Evolutionary conservation across 169 alveolate species (phyloP).

Genomic region (Cytauxzoon felis): DNA sequence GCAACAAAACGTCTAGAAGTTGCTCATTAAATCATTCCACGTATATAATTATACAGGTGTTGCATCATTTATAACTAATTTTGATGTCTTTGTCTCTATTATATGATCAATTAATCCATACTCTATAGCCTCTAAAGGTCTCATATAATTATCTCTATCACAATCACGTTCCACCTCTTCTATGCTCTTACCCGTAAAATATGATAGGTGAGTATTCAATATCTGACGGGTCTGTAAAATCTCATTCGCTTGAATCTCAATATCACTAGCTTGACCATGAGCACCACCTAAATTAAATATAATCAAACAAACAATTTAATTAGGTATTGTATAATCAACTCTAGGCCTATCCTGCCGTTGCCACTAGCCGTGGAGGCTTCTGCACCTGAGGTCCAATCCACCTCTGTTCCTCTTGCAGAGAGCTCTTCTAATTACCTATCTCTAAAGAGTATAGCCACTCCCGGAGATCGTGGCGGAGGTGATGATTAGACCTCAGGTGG

Average conservation of each 20-base stretch:
- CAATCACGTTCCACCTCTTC: constrained; percentile 72
- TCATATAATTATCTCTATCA: constrained; percentile 80
- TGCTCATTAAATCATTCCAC: neutral
- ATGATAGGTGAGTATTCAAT: constrained; percentile 70
- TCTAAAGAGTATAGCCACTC: too few species aligned
- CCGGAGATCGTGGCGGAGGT: too few species aligned
- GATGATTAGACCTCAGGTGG: too few species aligned
- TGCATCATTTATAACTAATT: neutral
- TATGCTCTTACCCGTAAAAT: constrained; percentile 71
- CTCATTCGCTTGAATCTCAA: constrained; percentile 84
- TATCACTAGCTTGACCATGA: constrained; percentile 83
- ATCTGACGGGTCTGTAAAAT: constrained; percentile 75
- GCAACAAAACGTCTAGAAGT: constrained; percentile 37
- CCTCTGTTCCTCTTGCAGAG: too few species aligned
- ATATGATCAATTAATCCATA: constrained; percentile 80
- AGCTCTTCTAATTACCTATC: too few species aligned
- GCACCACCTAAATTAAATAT: constrained; percentile 65
- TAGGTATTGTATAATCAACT: neutral
- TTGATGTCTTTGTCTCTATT: constrained; percentile 34
- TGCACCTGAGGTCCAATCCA: too few species aligned
- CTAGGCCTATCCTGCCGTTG: too few species aligned
- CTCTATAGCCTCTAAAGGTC: constrained; percentile 77
- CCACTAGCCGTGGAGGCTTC: too few species aligned
- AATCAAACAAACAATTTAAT: neutral
- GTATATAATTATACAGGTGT: neutral